Base-by-base conservation (phyloP, 2,329 filamentous ascomycete species). In the Aspergillus aculeatinus region DNA sequence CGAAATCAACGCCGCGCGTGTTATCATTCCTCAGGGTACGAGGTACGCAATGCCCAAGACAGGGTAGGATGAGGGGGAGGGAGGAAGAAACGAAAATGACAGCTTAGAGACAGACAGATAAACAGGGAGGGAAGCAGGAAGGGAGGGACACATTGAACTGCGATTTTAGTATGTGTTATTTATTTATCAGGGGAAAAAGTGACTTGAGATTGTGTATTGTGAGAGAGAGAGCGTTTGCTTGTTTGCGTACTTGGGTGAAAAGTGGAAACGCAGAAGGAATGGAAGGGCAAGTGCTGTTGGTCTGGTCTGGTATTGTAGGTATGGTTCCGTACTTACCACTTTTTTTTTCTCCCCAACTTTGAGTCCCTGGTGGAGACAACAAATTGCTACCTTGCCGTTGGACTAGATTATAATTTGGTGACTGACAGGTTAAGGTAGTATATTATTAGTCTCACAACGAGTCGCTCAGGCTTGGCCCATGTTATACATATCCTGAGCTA, bases 261-360 rank as follows among this genome's bases (percentile, higher is more conserved):
- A 44, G 39, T 44, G 39, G 39, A 44, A 44, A 44, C 39, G 6
- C 39, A 44, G 39, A 44, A 44, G 39, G 39, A 44, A 44, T 44
- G 16, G 39, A 44, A 44, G 39, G 4, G 39, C 16, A 19, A 44
- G 16, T 51, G 29, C 31, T 19, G 12, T 3, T 11, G 25, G 49
- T 53, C 52, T 47, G 55, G 55, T 58, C 14, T 48, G 51, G 33
- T 33, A n/a, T 10, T 16, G 23, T 33, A 10, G 27, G 55, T 57
- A 16, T 33, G n/a, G 56, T 52, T 35, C 52, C n/a, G 56, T 58
- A 53, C 25, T 58, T 58, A 52, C 56, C 49, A 31, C 14, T 19
- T 7, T 23, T 29, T 10, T 29, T 9, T 29, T 29, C 27, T 29
- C 27, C 27, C 27, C 9, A 29, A 29, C 7, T 29, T 29, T 29